Evolutionary conservation across 208 protist species (phyloP).

Genomic region (Angomonas ambiguus): DNA sequence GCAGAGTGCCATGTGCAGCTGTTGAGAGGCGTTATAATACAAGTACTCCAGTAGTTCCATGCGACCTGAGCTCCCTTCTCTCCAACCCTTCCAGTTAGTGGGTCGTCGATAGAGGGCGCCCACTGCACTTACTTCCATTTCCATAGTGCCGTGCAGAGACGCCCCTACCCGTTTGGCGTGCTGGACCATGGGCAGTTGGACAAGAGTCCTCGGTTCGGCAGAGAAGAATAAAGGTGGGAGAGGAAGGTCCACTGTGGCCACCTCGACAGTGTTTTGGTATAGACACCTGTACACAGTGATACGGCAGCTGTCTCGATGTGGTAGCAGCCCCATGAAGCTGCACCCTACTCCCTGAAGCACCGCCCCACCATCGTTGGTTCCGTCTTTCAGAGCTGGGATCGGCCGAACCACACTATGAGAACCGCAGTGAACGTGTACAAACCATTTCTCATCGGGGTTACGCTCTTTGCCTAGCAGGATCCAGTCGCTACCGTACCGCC

Average conservation of each 20-base stretch:
- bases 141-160: conserved; percentile 17
- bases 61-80: conserved; percentile 2
- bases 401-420: too few species aligned
- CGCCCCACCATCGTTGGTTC: too few species aligned
- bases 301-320: neutral
- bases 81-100: neutral
- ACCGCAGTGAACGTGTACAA: too few species aligned
- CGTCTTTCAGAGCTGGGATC: too few species aligned
- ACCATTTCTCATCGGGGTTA: neutral
- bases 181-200: conserved; percentile 21
- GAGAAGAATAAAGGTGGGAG: neutral
- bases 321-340: neutral
- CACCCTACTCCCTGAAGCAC: neutral
- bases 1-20: conserved; percentile 29
- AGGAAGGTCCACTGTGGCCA: neutral
- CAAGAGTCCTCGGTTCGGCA: conserved; percentile 8
- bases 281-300: neutral
- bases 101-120: neutral
- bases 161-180: conserved; percentile 17
- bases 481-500: too few species aligned
- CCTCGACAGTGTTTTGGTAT: neutral
- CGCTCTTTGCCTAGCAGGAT: too few species aligned
- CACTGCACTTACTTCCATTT: conserved; percentile 21
- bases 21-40: conserved; percentile 21
- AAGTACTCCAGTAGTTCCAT: conserved; percentile 17